A percentile compares a stretch with the other conserved stretches of the same genome.
phyloP scores from a whole-genome alignment of 345 rosid genomes.

The Moringa oleifera region DNA sequence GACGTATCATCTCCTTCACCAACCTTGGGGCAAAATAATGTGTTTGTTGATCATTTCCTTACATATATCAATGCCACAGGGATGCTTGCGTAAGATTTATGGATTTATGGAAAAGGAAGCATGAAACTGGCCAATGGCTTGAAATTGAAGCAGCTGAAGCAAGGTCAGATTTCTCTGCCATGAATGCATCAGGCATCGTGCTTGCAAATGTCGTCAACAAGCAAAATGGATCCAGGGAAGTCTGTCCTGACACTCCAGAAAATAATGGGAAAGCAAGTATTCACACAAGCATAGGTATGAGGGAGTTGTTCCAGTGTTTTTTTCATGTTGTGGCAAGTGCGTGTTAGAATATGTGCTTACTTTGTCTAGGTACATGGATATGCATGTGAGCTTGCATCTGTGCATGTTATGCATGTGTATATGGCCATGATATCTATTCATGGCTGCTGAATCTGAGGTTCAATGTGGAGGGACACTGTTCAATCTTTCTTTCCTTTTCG shows the following conservation, averaged over 20 bases:
- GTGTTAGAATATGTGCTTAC: too few species aligned
- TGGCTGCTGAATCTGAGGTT: too few species aligned
- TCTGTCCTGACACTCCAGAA: slow-evolving; percentile 46
- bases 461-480: too few species aligned
- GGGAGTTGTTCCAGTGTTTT: not conserved
- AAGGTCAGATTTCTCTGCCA: slow-evolving; percentile 46
- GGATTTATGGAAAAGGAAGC: slow-evolving; percentile 92
- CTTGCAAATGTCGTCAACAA: slow-evolving; percentile 48
- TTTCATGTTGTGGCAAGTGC: not conserved
- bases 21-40: slow-evolving; percentile 9
- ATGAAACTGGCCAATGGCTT: slow-evolving; percentile 89
- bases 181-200: slow-evolving; percentile 61
- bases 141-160: slow-evolving; percentile 82
- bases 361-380: too few species aligned
- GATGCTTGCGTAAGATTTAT: slow-evolving; percentile 75
- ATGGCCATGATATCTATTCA: too few species aligned
- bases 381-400: too few species aligned
- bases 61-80: slow-evolving; percentile 43
- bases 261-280: slow-evolving; percentile 39
- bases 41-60: slow-evolving; percentile 6
- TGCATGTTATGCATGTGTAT: too few species aligned
- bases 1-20: not conserved
- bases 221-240: slow-evolving; percentile 33
- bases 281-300: slow-evolving; percentile 32
- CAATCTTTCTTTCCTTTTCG: too few species aligned